Evolutionary conservation across 2,329 filamentous ascomycete genomes (phyloP).

Genomic region (Diplodia scrobiculata): DNA sequence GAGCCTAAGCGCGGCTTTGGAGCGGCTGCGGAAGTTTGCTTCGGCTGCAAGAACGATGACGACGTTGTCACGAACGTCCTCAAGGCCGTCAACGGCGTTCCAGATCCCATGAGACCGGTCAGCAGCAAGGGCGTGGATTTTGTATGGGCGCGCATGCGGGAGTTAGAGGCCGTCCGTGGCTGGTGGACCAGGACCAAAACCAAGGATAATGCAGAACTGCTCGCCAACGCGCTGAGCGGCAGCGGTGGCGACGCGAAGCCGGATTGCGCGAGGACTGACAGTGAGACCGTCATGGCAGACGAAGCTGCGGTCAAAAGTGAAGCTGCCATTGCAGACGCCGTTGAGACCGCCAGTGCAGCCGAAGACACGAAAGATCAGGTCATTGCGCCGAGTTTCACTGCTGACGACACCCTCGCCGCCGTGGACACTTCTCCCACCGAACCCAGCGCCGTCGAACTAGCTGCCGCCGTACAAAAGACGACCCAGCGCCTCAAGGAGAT

Average conservation of each 20-base stretch:
- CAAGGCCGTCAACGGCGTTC: slow-evolving; percentile 22
- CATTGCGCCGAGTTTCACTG: neutral
- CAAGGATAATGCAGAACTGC: slow-evolving; percentile 40
- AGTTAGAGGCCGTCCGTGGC: slow-evolving; percentile 61
- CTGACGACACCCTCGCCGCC: neutral
- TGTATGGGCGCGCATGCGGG: slow-evolving; percentile 63
- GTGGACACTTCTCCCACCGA: neutral
- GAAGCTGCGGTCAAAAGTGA: neutral
- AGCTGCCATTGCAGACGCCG: neutral
- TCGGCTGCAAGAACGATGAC: slow-evolving; percentile 60
- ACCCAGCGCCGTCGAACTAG: slow-evolving; percentile 41
- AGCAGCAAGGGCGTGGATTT: slow-evolving; percentile 60
- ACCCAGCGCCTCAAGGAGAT: slow-evolving; percentile 56
- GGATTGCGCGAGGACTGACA: neutral
- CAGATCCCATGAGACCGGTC: slow-evolving; percentile 38
- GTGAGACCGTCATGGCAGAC: neutral
- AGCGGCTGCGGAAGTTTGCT: slow-evolving; percentile 56
- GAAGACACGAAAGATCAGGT: neutral
- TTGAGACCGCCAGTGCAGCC: neutral
- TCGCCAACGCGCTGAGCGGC: slow-evolving; percentile 25
- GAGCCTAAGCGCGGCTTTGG: slow-evolving; percentile 68
- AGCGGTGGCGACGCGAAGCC: neutral
- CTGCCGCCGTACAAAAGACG: slow-evolving; percentile 53
- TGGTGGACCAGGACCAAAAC: slow-evolving; percentile 60
- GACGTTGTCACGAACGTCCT: slow-evolving; percentile 60